These are phyloP conservation scores for Thermothelomyces thermophilus DNA, from an alignment of 2,329 filamentous ascomycete species.

Conservation along the genomic window DNA sequence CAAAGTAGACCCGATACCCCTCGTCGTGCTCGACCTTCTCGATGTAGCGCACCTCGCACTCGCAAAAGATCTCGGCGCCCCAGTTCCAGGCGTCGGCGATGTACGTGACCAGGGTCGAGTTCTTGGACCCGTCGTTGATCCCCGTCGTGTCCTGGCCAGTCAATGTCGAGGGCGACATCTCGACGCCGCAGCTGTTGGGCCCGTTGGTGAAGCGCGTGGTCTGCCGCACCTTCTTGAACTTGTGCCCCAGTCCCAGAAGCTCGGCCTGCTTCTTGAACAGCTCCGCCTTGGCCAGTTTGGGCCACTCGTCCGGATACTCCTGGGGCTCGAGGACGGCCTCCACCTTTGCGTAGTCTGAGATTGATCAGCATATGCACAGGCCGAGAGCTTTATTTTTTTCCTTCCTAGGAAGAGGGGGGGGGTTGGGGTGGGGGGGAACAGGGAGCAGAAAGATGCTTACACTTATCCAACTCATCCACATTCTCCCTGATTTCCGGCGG, in stretches of 20 bases:
- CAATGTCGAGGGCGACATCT: constrained; percentile 53
- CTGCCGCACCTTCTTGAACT: constrained; percentile 51
- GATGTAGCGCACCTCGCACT: constrained; percentile 59
- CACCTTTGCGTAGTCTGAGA: constrained; percentile 50
- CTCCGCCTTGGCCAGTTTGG: constrained; percentile 50
- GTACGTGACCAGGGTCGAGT: constrained; percentile 59
- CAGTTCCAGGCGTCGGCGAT: constrained; percentile 65
- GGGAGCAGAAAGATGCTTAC: constrained; percentile 32
- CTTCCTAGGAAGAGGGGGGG: too few relatives aligned
- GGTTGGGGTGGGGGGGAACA: too few relatives aligned
- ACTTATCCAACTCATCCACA: constrained; percentile 39
- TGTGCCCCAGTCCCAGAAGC: constrained; percentile 42
- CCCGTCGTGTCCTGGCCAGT: constrained; percentile 59
- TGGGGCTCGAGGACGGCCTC: constrained; percentile 51
- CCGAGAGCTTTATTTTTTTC: too few relatives aligned
- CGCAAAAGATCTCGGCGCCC: constrained; percentile 65
- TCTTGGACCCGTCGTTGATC: constrained; percentile 62
- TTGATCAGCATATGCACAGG: not conserved
- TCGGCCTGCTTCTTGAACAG: constrained; percentile 52
- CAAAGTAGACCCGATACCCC: constrained; percentile 59
- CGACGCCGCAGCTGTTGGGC: constrained; percentile 56
- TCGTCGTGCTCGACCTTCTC: constrained; percentile 43
- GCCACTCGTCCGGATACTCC: constrained; percentile 52
- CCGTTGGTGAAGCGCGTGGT: constrained; percentile 58
- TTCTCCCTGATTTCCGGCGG: constrained; percentile 48